Base-by-base conservation (phyloP, 2,329 filamentous ascomycete genomes). In the Phoma sp. region DNA sequence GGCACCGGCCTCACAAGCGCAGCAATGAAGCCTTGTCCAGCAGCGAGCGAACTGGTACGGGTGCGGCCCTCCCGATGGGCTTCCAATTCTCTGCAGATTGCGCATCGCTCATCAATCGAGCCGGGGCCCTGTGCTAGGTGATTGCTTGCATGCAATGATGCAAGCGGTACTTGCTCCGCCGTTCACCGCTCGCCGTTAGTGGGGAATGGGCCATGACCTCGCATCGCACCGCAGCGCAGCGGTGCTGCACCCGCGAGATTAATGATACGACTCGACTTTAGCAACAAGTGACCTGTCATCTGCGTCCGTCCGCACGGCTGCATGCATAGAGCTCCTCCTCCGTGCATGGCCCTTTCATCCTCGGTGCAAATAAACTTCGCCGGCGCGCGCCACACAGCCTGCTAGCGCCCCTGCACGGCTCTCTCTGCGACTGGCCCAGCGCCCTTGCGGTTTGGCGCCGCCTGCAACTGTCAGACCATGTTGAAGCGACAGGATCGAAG, bases 321-420 rank as follows among this genome's bases (percentile, higher is more conserved):
- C 41, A 38, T 55, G 46, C 46, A 43, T 55, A 41, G 39, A 23
- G 10, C 45, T 24, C 13, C 32, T 29, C 36, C 42, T 22, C 11
- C 23, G n/a, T 29, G 23, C 8, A 22, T 11, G 35, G 52, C 38
- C 39, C 25, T 32, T 41, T 38, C 25, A 49, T 55, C 52, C 36
- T 54, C 43, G 37, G 52, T 55, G 52, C 41, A 50, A 47, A 55
- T 55, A 55, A 55, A 55, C 46, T 50, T 55, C 41, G 52, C 46
- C 46, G 52, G 46, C 36, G 52, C 14, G 32, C 52, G 46, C 46
- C 52, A 55, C 52, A 49, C 52, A 47, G 46, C 25, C 22, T 37
- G 32, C 52, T 55, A 55, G 27, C 4, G 4, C 2, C 8, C n/a
- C 30, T 5, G 43, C 38, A 47, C 43, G 44, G 43, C 38, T 13